Evolutionary conservation across 495 filamentous ascomycete species (phyloP).

Genomic region (Neurospora africana): DNA sequence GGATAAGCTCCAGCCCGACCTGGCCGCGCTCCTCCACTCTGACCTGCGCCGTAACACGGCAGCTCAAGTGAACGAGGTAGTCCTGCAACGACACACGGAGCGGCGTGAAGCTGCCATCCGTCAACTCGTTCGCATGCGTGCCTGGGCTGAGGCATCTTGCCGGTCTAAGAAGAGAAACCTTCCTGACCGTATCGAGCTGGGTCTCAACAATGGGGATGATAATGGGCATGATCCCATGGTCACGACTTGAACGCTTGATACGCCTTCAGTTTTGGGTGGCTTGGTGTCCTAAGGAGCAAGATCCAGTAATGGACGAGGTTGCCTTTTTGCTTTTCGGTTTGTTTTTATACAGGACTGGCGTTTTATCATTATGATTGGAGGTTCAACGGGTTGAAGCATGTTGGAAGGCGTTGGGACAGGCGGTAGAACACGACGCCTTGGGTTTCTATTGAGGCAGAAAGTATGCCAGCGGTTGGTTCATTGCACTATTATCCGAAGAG

Average conservation of each 20-base stretch:
- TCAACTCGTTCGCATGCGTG: conserved; percentile 66
- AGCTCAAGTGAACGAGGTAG: conserved; percentile 73
- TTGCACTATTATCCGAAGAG: neutral
- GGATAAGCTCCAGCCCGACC: conserved; percentile 57
- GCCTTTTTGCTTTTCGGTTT: neutral
- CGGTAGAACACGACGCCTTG: neutral
- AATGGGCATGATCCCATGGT: conserved; percentile 53
- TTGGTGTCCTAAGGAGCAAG: neutral
- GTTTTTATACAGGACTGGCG: neutral
- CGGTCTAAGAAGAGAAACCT: conserved; percentile 63
- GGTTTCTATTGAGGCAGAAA: neutral
- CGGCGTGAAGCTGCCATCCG: conserved; percentile 70
- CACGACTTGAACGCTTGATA: conserved; percentile 13
- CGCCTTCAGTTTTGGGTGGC: too few species aligned
- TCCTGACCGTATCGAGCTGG: conserved; percentile 61
- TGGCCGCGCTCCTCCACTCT: conserved; percentile 68
- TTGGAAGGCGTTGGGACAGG: neutral
- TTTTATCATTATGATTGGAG: neutral
- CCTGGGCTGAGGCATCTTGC: conserved; percentile 75
- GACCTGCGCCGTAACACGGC: conserved; percentile 74
- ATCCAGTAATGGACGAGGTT: neutral
- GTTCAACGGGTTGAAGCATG: neutral
- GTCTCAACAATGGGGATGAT: conserved; percentile 43
- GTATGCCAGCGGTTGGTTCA: neutral
- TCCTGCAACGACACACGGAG: conserved; percentile 59